These are phyloP conservation scores for Penstemon davidsonii DNA, from an alignment of 257 asterid species.

Conservation along the genomic window DNA sequence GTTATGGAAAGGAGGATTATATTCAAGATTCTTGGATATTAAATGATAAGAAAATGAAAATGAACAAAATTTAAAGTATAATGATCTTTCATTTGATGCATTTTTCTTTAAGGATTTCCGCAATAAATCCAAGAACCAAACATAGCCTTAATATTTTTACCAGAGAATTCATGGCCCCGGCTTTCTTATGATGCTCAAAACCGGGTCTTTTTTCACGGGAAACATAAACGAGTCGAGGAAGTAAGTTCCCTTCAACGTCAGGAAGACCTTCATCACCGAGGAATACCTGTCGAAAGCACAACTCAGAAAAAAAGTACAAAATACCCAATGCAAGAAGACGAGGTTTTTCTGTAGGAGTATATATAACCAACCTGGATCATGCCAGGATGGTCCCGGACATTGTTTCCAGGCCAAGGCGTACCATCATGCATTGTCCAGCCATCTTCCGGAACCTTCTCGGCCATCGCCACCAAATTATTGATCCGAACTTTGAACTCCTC, in stretches of 20 bases:
- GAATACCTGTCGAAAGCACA: conserved; percentile 55
- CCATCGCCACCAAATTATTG: conserved; percentile 67
- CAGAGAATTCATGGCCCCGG: conserved; percentile 95
- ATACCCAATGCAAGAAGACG: neutral
- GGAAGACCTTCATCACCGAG: conserved; percentile 68
- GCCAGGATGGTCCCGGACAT: conserved; percentile 92
- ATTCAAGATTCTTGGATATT: neutral
- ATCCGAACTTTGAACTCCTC: conserved; percentile 87
- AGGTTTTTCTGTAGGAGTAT: neutral
- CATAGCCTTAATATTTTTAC: conserved; percentile 32
- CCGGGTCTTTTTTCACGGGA: conserved; percentile 97
- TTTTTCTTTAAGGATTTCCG: neutral
- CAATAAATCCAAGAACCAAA: too few relatives aligned
- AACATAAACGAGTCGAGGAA: conserved; percentile 78
- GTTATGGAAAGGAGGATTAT: neutral
- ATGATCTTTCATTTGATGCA: neutral
- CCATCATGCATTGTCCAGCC: conserved; percentile 99
- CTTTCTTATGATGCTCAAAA: conserved; percentile 90
- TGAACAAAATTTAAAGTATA: too few relatives aligned
- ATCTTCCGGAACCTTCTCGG: conserved; percentile 89
- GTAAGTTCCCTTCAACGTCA: conserved; percentile 67
- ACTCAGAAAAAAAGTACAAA: neutral
- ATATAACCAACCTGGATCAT: conserved; percentile 80
- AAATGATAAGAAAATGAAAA: too few relatives aligned
- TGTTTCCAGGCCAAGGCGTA: conserved; percentile 93